Percentiles rank a stretch among this genome's conserved stretches.
phyloP scores from a whole-genome alignment of 2,329 filamentous ascomycete genomes.

The Chaetomium sp. region DNA sequence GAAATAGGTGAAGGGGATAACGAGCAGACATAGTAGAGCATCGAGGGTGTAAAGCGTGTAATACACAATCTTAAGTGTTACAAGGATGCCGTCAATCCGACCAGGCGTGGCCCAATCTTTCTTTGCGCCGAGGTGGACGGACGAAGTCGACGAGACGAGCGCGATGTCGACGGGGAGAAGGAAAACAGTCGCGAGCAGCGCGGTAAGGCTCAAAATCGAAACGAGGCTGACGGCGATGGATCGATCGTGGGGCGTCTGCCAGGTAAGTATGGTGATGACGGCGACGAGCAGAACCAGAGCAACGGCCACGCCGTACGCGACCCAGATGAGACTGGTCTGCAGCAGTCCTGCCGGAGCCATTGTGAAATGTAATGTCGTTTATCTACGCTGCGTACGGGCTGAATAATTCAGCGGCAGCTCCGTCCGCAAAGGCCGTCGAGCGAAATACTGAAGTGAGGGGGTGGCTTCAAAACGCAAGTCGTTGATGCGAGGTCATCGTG shows the following conservation, averaged over 20 bases:
- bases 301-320: conserved; percentile 80
- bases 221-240: conserved; percentile 75
- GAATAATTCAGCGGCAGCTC: too few relatives aligned
- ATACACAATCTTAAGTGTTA: conserved; percentile 81
- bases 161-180: conserved; percentile 93
- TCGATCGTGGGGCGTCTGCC: conserved; percentile 83
- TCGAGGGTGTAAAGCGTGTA: conserved; percentile 90
- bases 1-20: conserved; percentile 95
- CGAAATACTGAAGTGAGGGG: background rate
- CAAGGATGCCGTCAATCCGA: conserved; percentile 68
- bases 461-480: conserved; percentile 2
- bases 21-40: conserved; percentile 76
- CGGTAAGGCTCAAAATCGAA: conserved; percentile 78
- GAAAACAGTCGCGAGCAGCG: conserved; percentile 84
- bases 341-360: conserved; percentile 51
- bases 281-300: conserved; percentile 69
- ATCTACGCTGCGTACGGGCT: too few relatives aligned
- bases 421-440: too few relatives aligned
- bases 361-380: conserved; percentile 11
- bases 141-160: conserved; percentile 81
- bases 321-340: conserved; percentile 89
- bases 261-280: conserved; percentile 80
- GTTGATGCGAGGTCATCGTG: background rate
- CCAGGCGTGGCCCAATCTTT: conserved; percentile 92
- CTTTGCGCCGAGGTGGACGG: conserved; percentile 68